A percentile compares a stretch with the other conserved stretches of the same genome.
Evolutionary conservation across 2,329 filamentous ascomycete species (phyloP).

Genomic region (Monilinia fructicola): DNA sequence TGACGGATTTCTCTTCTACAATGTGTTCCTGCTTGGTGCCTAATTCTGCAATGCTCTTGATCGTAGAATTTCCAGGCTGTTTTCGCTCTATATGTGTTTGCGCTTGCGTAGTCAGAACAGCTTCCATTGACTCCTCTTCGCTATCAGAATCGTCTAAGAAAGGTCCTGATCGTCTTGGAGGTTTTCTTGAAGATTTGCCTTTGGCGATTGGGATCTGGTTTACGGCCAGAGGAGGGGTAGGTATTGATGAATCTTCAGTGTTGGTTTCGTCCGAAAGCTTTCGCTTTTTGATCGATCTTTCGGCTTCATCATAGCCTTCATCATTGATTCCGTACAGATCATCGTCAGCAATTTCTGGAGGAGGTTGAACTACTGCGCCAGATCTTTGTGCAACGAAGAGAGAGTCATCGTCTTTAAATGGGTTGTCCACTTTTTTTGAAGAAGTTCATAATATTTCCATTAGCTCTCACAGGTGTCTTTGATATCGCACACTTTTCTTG

Average conservation of each 20-base stretch:
- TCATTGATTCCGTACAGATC: slow-evolving; percentile 30
- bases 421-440: slow-evolving; percentile 67
- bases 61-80: slow-evolving; percentile 24
- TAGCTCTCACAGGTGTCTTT: slow-evolving; percentile 44
- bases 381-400: slow-evolving; percentile 52
- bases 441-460: slow-evolving; percentile 70
- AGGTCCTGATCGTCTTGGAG: slow-evolving; percentile 50
- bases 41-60: slow-evolving; percentile 25
- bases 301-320: slow-evolving; percentile 44
- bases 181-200: slow-evolving; percentile 25
- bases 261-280: slow-evolving; percentile 39
- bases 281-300: slow-evolving; percentile 45
- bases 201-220: neutral
- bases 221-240: slow-evolving; percentile 3
- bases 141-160: slow-evolving; percentile 71
- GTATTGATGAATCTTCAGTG: slow-evolving; percentile 16
- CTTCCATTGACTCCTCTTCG: slow-evolving; percentile 44
- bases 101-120: neutral
- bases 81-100: neutral
- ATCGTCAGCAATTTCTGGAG: slow-evolving; percentile 33
- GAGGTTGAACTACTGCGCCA: slow-evolving; percentile 20
- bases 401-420: slow-evolving; percentile 49
- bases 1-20: slow-evolving; percentile 28
- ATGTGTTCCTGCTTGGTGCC: slow-evolving; percentile 22
- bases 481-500: slow-evolving; percentile 32